Percentiles rank a stretch among this genome's conserved stretches.
Conservation (phyloP, 2,329 filamentous ascomycete genomes). For the Lasiodiplodia citricola region DNA sequence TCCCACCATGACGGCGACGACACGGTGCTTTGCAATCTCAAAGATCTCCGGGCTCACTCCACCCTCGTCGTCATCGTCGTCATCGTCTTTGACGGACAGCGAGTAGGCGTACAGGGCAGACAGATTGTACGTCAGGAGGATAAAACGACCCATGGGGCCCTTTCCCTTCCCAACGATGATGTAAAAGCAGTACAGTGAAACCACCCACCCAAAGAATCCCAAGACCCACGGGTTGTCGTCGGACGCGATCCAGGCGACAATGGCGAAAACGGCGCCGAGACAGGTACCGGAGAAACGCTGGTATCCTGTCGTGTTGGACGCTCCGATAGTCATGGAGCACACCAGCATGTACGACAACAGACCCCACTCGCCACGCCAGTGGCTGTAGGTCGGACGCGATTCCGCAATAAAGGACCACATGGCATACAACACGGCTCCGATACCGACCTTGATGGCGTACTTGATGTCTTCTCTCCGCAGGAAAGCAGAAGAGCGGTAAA, state of each 20-base stretch:
- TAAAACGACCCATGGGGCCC: conserved; percentile 90
- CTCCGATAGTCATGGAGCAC: conserved; percentile 95
- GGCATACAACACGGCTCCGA: conserved; percentile 87
- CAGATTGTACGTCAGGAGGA: conserved; percentile 94
- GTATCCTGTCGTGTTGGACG: conserved; percentile 89
- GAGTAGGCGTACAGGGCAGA: conserved; percentile 94
- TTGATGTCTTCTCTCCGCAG: conserved; percentile 69
- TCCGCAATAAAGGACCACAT: conserved; percentile 82
- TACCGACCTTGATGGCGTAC: conserved; percentile 91
- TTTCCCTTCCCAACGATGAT: conserved; percentile 84
- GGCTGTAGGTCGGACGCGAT: conserved; percentile 79
- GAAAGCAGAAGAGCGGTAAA: conserved; percentile 62
- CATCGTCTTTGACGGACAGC: conserved; percentile 76
- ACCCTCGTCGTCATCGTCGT: conserved; percentile 85
- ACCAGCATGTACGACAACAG: conserved; percentile 97
- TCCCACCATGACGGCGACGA: conserved; percentile 82
- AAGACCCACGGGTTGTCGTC: conserved; percentile 75
- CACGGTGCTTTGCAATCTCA: conserved; percentile 86
- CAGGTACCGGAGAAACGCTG: conserved; percentile 87
- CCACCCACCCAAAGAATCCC: conserved; percentile 80
- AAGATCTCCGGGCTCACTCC: conserved; percentile 82
- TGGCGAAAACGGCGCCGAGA: conserved; percentile 76
- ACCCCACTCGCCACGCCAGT: conserved; percentile 97
- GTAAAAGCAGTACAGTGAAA: conserved; percentile 85
- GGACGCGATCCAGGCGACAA: conserved; percentile 78